These are phyloP conservation scores for Tephrocybe sp. DNA, from an alignment of 768 basidiomycete species.

Conservation along the genomic window DNA sequence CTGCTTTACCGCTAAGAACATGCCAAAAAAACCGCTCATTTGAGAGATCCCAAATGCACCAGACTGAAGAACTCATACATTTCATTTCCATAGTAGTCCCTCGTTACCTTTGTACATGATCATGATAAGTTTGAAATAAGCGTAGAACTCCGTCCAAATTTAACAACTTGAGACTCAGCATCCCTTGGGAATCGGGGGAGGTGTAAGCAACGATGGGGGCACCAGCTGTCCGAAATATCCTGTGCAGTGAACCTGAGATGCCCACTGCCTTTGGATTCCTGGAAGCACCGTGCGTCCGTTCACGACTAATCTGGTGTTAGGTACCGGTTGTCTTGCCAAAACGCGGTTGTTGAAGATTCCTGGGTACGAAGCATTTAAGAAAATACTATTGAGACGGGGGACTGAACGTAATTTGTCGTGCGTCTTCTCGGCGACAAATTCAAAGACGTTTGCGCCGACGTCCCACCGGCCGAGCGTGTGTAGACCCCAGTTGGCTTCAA, in stretches of 20 bases:
- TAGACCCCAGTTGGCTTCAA: constrained; percentile 62
- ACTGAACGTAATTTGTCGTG: constrained; percentile 35
- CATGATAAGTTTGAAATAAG: too few species aligned
- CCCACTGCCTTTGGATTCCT: constrained; percentile 23
- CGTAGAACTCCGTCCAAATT: too few species aligned
- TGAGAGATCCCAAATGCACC: too few species aligned
- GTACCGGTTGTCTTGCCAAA: constrained; percentile 18
- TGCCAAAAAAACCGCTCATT: too few species aligned
- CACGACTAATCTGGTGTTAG: constrained; percentile 24
- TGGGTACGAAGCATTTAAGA: constrained; percentile 25
- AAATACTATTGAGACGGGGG: constrained; percentile 9
- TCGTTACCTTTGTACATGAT: too few species aligned
- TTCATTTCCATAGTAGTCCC: too few species aligned
- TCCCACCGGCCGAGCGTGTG: constrained; percentile 53
- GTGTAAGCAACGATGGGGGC: background rate
- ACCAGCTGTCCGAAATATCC: background rate
- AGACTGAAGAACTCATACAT: too few species aligned
- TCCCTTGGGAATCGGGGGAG: background rate
- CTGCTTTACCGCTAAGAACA: too few species aligned
- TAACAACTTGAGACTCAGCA: background rate
- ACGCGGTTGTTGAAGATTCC: constrained; percentile 22
- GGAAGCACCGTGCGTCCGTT: constrained; percentile 25
- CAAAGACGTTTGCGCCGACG: constrained; percentile 46
- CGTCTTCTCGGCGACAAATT: constrained; percentile 44
- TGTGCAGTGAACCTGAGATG: constrained; percentile 12